Evolutionary conservation across 345 rosid genomes (phyloP), one percentile per base, ranked within the genome.

Genomic region (Corchorus capsularis): DNA sequence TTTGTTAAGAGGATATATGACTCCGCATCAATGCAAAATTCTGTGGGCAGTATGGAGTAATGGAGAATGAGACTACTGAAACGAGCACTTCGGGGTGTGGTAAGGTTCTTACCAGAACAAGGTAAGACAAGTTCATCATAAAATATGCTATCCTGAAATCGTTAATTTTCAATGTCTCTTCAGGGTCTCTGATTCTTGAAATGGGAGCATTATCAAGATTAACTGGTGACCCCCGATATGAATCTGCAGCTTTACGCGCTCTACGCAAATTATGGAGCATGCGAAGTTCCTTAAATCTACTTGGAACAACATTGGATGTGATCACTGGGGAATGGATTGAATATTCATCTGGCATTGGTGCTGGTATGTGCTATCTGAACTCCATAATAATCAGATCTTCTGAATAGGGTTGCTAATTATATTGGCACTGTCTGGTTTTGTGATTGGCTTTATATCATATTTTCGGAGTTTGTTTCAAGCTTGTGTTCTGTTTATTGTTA

Each of bases 81-180:
- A 95, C 99, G 76, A 95, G 99, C 89, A 92, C 99, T 69, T 94
- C 98, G 35, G 97, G 97, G 39, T 93, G 98, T 85, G 98, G 97
- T 94, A 84, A 89, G 90, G 75, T 71, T 73, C 71, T 80, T 56
- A 65, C 39, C 27, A 59, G 63, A 59, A 43, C 17, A 39, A 54
- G 59, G 63, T 56, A 72, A 70, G 66, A 69, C 69, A 56, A 50
- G 49, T 60, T 20, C 60, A 34, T 34, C 41, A 5, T 50, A 68
- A 32, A 75, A 59, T 71, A 49, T 66, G 37, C 71, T 63, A 75
- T 76, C 79, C 79, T 78, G 63, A 71, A 61, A 71, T 52, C 16
- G 75, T 54, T 35, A 63, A 22, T 60, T 75, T 80, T 76, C 73
- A 47, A 46, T 70, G 22, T 80, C 43, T 62, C 32, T 63, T 63